Evolutionary conservation across 192 early-diverging fungal species (phyloP).

Genomic region (Ambispora gerdemannii): DNA sequence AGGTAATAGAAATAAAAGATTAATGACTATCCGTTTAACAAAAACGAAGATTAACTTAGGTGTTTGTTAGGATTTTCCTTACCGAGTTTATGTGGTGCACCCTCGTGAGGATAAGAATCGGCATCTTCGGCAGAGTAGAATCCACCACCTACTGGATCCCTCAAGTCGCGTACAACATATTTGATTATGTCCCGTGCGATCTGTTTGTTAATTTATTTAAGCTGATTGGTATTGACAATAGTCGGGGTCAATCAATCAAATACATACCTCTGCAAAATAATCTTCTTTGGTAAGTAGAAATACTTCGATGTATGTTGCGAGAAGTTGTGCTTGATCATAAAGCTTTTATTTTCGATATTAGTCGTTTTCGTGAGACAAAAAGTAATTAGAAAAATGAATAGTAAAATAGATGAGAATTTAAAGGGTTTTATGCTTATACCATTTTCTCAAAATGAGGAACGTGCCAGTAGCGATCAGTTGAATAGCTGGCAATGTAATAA

Average conservation of each 20-base stretch:
- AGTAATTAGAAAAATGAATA: no score
- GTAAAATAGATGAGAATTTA: not conserved
- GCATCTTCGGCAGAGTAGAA: conserved; percentile 70
- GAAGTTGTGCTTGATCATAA: conserved; percentile 67
- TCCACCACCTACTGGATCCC: conserved; percentile 41
- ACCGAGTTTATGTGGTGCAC: conserved; percentile 46
- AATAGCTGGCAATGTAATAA: conserved; percentile 25
- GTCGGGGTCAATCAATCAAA: no score
- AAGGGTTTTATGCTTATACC: conserved; percentile 29
- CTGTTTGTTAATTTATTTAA: conserved; percentile 6
- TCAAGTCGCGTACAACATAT: conserved; percentile 54
- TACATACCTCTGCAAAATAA: conserved; percentile 40
- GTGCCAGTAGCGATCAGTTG: conserved; percentile 43
- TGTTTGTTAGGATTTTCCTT: not conserved
- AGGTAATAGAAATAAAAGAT: no score
- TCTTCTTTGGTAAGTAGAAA: conserved; percentile 49
- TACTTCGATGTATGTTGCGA: conserved; percentile 43
- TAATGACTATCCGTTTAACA: no score
- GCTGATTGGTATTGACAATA: no score
- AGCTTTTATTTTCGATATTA: no score
- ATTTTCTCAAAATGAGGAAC: conserved; percentile 72
- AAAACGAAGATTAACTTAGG: not conserved
- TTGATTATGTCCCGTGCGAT: conserved; percentile 50
- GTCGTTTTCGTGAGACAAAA: no score
- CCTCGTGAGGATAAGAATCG: conserved; percentile 50